Evolutionary conservation across 805 yeast genomes (phyloP).

Genomic region (Maudiozyma saulgeensis): DNA sequence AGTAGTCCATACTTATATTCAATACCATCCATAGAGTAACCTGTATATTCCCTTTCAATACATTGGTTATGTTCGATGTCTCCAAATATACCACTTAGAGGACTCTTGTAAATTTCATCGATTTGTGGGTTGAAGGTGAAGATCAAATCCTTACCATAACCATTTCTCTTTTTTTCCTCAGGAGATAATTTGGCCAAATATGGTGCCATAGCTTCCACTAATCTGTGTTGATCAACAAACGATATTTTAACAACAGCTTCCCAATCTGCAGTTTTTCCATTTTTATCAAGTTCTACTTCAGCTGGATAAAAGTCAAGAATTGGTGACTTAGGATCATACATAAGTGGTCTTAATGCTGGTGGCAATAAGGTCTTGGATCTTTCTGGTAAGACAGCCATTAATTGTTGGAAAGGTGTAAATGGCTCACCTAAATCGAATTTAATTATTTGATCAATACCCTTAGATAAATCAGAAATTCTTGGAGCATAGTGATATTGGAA

Average conservation of each 20-base stretch:
- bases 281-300: slow-evolving; percentile 79
- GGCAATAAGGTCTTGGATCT: slow-evolving; percentile 80
- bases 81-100: slow-evolving; percentile 64
- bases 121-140: slow-evolving; percentile 73
- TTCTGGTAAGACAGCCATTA: slow-evolving; percentile 95
- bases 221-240: slow-evolving; percentile 77
- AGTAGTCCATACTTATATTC: slow-evolving; percentile 46
- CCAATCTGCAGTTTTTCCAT: slow-evolving; percentile 95
- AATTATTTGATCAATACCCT: slow-evolving; percentile 59
- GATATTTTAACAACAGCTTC: slow-evolving; percentile 91
- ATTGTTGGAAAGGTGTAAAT: slow-evolving; percentile 86
- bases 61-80: slow-evolving; percentile 78
- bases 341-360: slow-evolving; percentile 60
- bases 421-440: slow-evolving; percentile 66
- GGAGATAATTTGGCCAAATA: slow-evolving; percentile 50
- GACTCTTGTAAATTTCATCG: slow-evolving; percentile 57
- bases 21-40: slow-evolving; percentile 38
- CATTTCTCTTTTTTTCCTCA: slow-evolving; percentile 66
- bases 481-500: slow-evolving; percentile 88
- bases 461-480: slow-evolving; percentile 74
- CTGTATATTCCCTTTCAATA: slow-evolving; percentile 45
- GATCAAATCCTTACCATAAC: slow-evolving; percentile 58
- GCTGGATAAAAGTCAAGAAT: slow-evolving; percentile 84
- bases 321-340: slow-evolving; percentile 81
- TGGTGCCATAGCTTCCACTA: slow-evolving; percentile 65